A percentile compares a stretch with the other conserved stretches of the same genome.
These are phyloP conservation scores for Kokia cookei DNA, from an alignment of 441 rosid species.

Conservation along the genomic window DNA sequence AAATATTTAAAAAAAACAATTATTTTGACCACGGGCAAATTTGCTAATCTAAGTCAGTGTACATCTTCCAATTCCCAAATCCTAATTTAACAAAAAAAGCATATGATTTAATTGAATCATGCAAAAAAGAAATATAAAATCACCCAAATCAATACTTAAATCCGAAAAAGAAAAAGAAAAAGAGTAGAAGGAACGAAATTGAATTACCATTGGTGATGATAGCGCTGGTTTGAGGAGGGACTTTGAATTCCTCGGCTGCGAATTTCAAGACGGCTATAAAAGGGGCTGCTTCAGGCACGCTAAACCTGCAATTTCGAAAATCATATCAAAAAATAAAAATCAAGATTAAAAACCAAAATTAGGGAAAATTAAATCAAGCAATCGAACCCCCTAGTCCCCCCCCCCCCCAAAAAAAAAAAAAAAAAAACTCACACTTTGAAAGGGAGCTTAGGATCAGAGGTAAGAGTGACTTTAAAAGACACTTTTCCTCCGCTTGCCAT, in stretches of 20 bases:
- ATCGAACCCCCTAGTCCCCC: not conserved
- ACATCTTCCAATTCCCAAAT: not conserved
- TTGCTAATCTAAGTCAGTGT: not conserved
- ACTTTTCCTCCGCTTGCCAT: constrained; percentile 71
- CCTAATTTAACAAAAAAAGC: not conserved
- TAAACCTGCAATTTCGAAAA: constrained; percentile 47
- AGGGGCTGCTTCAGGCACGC: constrained; percentile 94
- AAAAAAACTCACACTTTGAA: constrained; percentile 70
- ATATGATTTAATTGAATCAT: not conserved
- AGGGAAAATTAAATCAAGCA: not conserved
- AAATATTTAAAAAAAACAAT: not conserved
- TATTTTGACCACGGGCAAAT: not conserved
- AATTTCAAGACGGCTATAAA: constrained; percentile 88
- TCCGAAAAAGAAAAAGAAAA: not conserved
- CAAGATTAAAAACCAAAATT: not conserved
- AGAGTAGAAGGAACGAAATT: not conserved
- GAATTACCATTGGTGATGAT: constrained; percentile 90
- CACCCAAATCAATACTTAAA: not conserved
- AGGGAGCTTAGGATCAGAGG: constrained; percentile 95
- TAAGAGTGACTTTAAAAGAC: constrained; percentile 85
- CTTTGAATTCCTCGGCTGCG: constrained; percentile 96
- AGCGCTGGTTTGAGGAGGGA: constrained; percentile 96
- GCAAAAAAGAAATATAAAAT: not conserved
- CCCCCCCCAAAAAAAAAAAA: no score
- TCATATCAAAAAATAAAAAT: not conserved